Conservation (phyloP, 306 rosid species). For the Cucumis melo region DNA sequence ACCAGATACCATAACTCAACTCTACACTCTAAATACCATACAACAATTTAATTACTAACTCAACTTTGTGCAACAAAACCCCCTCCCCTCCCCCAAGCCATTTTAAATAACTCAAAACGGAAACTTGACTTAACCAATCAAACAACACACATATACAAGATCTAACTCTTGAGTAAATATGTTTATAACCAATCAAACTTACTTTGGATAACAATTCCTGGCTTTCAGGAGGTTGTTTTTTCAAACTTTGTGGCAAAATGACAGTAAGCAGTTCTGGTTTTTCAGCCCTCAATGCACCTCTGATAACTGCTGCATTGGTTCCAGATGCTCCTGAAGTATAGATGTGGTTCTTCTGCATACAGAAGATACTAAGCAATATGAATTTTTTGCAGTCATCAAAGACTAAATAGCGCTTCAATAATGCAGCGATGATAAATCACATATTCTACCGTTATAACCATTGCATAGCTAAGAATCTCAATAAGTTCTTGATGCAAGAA, state of each 20-base stretch:
- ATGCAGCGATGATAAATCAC: not conserved
- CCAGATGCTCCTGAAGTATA: slow-evolving; percentile 99
- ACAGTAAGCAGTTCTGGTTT: slow-evolving; percentile 96
- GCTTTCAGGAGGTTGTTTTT: slow-evolving; percentile 96
- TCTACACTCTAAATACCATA: too few relatives aligned
- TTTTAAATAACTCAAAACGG: not conserved
- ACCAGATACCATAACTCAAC: too few relatives aligned
- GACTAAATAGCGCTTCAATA: not conserved
- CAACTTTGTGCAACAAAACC: too few relatives aligned
- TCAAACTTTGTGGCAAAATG: slow-evolving; percentile 92
- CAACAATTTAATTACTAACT: too few relatives aligned
- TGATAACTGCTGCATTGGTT: slow-evolving; percentile 97
- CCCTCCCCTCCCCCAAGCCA: not conserved
- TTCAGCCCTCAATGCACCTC: slow-evolving; percentile 99
- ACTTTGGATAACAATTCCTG: slow-evolving; percentile 94
- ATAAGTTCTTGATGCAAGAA: slow-evolving; percentile 97
- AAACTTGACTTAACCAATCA: not conserved
- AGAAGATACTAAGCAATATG: slow-evolving; percentile 9
- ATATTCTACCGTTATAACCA: slow-evolving; percentile 95
- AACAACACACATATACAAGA: not conserved
- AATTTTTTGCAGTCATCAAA: slow-evolving; percentile 4
- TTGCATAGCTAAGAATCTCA: slow-evolving; percentile 98
- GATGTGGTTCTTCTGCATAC: slow-evolving; percentile 81
- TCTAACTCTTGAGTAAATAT: not conserved
- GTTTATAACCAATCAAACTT: slow-evolving; percentile 19